These are phyloP conservation scores for Fraxinus sp. DNA, from an alignment of 305 asterid species.

Conservation along the genomic window DNA sequence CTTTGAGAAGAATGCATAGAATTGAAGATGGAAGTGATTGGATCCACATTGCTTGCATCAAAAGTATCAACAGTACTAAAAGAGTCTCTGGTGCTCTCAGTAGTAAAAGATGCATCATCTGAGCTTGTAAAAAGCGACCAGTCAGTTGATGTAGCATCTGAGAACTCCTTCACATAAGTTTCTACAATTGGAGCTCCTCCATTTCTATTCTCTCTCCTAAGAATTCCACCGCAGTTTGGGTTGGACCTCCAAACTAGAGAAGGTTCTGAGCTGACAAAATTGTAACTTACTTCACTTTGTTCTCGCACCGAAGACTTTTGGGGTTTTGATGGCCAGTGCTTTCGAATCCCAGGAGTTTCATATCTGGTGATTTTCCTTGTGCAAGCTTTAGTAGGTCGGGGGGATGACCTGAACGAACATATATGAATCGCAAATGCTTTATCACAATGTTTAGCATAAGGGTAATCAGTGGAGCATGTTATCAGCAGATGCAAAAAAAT, in stretches of 20 bases:
- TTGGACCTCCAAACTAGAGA: constrained; percentile 22
- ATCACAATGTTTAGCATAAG: neutral
- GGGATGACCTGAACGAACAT: constrained; percentile 49
- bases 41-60: constrained; percentile 38
- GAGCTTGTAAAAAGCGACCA: constrained; percentile 77
- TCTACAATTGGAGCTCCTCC: constrained; percentile 27
- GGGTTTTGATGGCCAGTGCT: constrained; percentile 32
- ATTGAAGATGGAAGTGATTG: constrained; percentile 53
- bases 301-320: constrained; percentile 37
- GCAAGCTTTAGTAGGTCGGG: constrained; percentile 44
- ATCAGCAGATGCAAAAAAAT: neutral
- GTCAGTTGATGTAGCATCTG: constrained; percentile 65
- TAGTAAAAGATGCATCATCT: constrained; percentile 75
- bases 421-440: neutral
- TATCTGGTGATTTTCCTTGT: constrained; percentile 31
- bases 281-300: constrained; percentile 27
- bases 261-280: constrained; percentile 21
- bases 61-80: constrained; percentile 61
- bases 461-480: neutral
- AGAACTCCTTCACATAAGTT: constrained; percentile 37
- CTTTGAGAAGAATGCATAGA: constrained; percentile 41
- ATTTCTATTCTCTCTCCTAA: constrained; percentile 37
- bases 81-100: constrained; percentile 83
- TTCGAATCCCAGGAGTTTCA: constrained; percentile 29
- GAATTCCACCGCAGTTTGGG: constrained; percentile 29